A percentile compares a stretch with the other conserved stretches of the same genome.
Conservation (phyloP, 768 basidiomycete genomes). For the Rhodosporidiobolus odoratus region DNA sequence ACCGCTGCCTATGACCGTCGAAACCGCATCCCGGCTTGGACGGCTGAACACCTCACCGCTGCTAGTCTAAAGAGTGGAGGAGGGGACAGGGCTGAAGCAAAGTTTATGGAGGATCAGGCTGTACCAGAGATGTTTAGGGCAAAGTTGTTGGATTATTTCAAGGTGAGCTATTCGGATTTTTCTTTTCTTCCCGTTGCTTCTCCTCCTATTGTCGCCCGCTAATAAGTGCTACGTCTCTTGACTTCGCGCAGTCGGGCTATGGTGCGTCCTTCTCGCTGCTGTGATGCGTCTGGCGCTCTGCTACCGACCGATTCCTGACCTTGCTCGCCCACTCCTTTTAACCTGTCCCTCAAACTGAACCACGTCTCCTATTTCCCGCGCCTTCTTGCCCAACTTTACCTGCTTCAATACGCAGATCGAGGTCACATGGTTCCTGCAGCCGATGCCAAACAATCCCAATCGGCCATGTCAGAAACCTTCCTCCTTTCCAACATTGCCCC, state of each 20-base stretch:
- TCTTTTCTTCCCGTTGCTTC: neutral
- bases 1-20: slow-evolving; percentile 72
- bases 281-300: no score
- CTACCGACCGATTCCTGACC: neutral
- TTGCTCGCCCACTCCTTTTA: neutral
- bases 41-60: slow-evolving; percentile 87
- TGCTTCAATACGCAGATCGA: slow-evolving; percentile 60
- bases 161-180: neutral
- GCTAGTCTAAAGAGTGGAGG: slow-evolving; percentile 62
- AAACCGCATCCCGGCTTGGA: slow-evolving; percentile 89
- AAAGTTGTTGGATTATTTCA: slow-evolving; percentile 33
- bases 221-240: neutral
- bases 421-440: slow-evolving; percentile 72
- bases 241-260: neutral
- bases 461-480: slow-evolving; percentile 96
- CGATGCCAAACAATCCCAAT: slow-evolving; percentile 80
- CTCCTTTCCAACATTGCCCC: slow-evolving; percentile 92
- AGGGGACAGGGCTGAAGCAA: slow-evolving; percentile 69
- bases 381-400: neutral
- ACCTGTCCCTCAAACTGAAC: neutral
- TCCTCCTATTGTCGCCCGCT: neutral
- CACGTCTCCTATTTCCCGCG: neutral
- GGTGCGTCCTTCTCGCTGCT: neutral
- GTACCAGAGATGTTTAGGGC: slow-evolving; percentile 54
- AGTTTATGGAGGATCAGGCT: slow-evolving; percentile 74